phyloP scores from a whole-genome alignment of 164 flowering plant genomes.

The Houttuynia cordata region DNA sequence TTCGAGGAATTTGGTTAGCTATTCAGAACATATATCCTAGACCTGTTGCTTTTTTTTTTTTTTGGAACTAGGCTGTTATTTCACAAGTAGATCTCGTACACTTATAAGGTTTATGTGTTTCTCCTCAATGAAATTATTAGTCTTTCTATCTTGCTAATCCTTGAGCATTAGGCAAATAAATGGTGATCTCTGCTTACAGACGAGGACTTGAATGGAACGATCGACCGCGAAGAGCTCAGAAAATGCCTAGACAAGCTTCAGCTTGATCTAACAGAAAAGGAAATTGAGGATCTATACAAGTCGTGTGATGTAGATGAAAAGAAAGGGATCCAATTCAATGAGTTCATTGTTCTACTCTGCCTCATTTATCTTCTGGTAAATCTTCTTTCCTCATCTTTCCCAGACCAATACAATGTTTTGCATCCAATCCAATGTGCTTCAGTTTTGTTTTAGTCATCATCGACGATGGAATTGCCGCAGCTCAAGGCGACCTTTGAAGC shows the following conservation, averaged over 20 bases:
- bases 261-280: slow-evolving; percentile 34
- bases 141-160: too few relatives aligned
- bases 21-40: not conserved
- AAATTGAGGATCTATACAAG: slow-evolving; percentile 42
- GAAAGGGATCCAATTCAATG: slow-evolving; percentile 52
- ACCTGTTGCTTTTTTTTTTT: too few relatives aligned
- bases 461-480: slow-evolving; percentile 30
- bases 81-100: too few relatives aligned
- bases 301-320: slow-evolving; percentile 52
- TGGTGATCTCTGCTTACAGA: slow-evolving; percentile 19
- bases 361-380: slow-evolving; percentile 45
- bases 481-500: slow-evolving; percentile 53
- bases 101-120: too few relatives aligned
- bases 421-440: not conserved
- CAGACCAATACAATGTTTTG: not conserved
- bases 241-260: slow-evolving; percentile 42
- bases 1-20: slow-evolving; percentile 62
- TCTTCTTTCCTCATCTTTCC: not conserved
- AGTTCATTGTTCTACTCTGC: slow-evolving; percentile 68
- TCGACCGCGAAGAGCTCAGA: slow-evolving; percentile 50
- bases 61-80: too few relatives aligned
- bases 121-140: too few relatives aligned
- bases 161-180: too few relatives aligned
- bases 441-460: slow-evolving; percentile 28
- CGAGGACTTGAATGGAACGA: slow-evolving; percentile 47